Conservation (phyloP, 768 basidiomycete genomes). For the Boletus huronensis region DNA sequence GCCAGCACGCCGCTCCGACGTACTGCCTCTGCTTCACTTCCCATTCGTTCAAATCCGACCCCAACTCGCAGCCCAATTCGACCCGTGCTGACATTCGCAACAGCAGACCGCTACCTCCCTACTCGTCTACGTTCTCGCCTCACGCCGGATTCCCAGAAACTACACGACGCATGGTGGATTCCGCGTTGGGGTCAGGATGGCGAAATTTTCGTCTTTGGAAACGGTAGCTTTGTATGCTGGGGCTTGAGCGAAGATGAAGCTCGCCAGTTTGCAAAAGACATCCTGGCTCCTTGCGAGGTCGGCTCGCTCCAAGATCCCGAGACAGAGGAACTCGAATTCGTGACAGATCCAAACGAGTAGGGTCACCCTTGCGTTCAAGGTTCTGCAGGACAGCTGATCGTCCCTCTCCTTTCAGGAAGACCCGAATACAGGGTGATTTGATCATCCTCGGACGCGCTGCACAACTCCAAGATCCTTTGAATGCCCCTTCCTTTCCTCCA, state of each 20-base stretch:
- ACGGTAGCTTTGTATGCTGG: conserved; percentile 91
- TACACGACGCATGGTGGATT: conserved; percentile 81
- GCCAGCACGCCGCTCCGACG: conserved; percentile 76
- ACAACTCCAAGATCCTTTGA: conserved; percentile 50
- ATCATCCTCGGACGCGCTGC: conserved; percentile 80
- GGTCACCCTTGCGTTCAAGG: not conserved
- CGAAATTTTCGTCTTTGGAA: conserved; percentile 85
- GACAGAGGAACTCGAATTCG: conserved; percentile 90
- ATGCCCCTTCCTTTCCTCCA: conserved; percentile 43
- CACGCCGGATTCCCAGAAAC: conserved; percentile 50
- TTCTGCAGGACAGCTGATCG: conserved; percentile 1
- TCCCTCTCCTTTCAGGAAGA: conserved; percentile 49
- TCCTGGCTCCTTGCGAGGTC: conserved; percentile 62
- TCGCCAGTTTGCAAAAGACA: conserved; percentile 57
- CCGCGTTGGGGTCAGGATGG: conserved; percentile 69
- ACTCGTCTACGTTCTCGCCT: conserved; percentile 57
- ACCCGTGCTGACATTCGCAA: conserved; percentile 76
- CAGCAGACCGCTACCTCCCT: conserved; percentile 76
- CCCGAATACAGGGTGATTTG: conserved; percentile 86
- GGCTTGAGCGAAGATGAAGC: conserved; percentile 78
- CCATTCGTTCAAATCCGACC: conserved; percentile 83
- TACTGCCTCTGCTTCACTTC: conserved; percentile 79
- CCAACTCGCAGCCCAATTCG: conserved; percentile 80
- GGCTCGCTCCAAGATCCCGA: conserved; percentile 64
- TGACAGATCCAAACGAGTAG: conserved; percentile 86